Evolutionary conservation across 2,329 filamentous ascomycete genomes (phyloP), one percentile per base, ranked within the genome.

Genomic region (Cadophora malorum): DNA sequence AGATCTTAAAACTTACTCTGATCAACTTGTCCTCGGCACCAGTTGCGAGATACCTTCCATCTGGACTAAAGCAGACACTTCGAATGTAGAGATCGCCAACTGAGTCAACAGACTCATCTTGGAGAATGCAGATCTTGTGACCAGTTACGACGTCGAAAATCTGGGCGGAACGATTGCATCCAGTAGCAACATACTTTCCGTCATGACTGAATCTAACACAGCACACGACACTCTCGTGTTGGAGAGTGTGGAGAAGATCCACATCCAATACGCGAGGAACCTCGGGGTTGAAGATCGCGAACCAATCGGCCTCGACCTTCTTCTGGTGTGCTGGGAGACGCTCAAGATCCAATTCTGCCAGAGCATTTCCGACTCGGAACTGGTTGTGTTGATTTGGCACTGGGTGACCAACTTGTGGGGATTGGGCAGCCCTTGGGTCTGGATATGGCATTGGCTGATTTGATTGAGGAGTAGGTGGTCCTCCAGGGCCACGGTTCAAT

Each of bases 11-110:
- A 82, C 91, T 83, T 86, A 95, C 94, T 76, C 96, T 86, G 78
- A 99, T 98, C 76, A 97, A 87, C 83, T 97, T 98, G 81, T 99
- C 96, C 79, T 99, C 96, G 1, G 96, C 96, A 78, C 96, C 96
- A 19, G 96, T 99, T 4, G 96, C 96, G 41, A 99, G 87, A 75
- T 93, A 97, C 77, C 91, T 91, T 69, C 96, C 95, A 79, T 98
- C 94, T 14, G 96, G 96, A 78, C 95, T 98, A 85, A 99, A 99
- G 85, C 96, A 99, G 65, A 99, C 96, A 76, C 95, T 98, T 75
- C 96, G 86, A 75, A 99, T 99, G 80, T 98, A 99, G 38, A 99
- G 84, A 80, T 99, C 96, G 33, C 95, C 94, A 65, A 92, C 90
- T 74, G 94, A 90, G 73, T 96, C 93, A 56, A 94, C 92, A 56